Evolutionary conservation across 2,329 filamentous ascomycete species (phyloP).

Genomic region (Taxawa tesnikishii): DNA sequence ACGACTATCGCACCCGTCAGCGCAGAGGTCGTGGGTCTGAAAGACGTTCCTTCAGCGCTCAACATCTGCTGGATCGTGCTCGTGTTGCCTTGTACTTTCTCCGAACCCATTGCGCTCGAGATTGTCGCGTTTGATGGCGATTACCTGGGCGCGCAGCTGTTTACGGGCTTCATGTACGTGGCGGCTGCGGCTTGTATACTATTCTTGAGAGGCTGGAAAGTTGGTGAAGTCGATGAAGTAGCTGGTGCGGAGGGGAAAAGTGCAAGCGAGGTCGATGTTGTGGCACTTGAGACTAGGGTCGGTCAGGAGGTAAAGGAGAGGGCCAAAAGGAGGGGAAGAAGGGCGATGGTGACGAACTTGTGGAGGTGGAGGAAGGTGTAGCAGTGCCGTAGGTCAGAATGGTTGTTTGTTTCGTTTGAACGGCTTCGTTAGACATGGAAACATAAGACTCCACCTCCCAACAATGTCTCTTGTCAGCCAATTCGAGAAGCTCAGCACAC

Average conservation of each 20-base stretch:
- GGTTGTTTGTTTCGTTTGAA: too few relatives aligned
- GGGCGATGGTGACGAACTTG: conserved; percentile 14
- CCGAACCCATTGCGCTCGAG: conserved; percentile 43
- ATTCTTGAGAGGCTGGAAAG: conserved; percentile 49
- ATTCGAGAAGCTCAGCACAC: too few relatives aligned
- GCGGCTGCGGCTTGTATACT: conserved; percentile 40
- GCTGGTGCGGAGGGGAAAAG: conserved; percentile 19
- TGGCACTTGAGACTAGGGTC: conserved; percentile 10
- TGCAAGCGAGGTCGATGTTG: conserved; percentile 13
- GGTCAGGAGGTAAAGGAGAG: conserved; percentile 11
- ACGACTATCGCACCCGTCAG: conserved; percentile 53
- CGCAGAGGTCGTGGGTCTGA: conserved; percentile 62
- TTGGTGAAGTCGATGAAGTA: conserved; percentile 37
- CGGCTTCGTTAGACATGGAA: too few relatives aligned
- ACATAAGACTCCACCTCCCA: too few relatives aligned
- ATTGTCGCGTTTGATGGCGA: conserved; percentile 36
- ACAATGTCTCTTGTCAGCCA: too few relatives aligned
- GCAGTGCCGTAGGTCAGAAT: too few relatives aligned
- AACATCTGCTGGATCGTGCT: conserved; percentile 62
- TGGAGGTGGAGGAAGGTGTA: conserved; percentile 21
- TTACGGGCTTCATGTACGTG: conserved; percentile 51
- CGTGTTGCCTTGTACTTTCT: conserved; percentile 56
- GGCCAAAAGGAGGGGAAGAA: conserved; percentile 14
- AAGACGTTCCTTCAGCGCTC: conserved; percentile 54
- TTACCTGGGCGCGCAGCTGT: conserved; percentile 48